Conservation (phyloP, 192 early-diverging fungal genomes). For the Backusella liffmaniae region DNA sequence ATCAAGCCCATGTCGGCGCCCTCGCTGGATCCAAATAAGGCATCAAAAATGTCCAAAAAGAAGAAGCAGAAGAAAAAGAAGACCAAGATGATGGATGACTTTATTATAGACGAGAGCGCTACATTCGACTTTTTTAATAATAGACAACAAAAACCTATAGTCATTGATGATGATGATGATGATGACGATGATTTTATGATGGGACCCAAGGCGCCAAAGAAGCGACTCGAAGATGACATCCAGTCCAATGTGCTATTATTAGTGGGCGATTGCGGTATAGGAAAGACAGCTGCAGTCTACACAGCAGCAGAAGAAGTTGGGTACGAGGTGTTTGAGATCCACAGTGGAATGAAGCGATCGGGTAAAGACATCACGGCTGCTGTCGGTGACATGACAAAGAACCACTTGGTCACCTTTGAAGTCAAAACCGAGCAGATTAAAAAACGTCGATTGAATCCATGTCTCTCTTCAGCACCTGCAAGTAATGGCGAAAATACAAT, state of each 20-base stretch:
- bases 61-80: not conserved
- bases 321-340: slow-evolving; percentile 77
- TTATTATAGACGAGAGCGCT: too few relatives aligned
- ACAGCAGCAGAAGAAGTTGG: slow-evolving; percentile 69
- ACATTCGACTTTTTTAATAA: not conserved
- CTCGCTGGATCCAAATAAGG: not conserved
- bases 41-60: not conserved
- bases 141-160: not conserved
- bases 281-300: slow-evolving; percentile 75
- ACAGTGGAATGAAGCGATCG: slow-evolving; percentile 63
- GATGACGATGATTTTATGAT: slow-evolving; percentile 6
- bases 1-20: slow-evolving; percentile 21
- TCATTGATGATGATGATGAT: not conserved
- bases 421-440: not conserved
- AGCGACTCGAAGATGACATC: slow-evolving; percentile 6
- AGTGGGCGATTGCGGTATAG: slow-evolving; percentile 66
- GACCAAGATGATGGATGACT: not conserved
- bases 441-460: slow-evolving; percentile 5
- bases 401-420: slow-evolving; percentile 62
- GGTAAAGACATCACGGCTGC: slow-evolving; percentile 66
- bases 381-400: slow-evolving; percentile 72
- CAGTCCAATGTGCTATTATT: slow-evolving; percentile 51
- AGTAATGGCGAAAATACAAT: not conserved
- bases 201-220: not conserved
- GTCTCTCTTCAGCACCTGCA: not conserved